Evolutionary conservation across 1,284 basidiomycete species (phyloP), one percentile per base, ranked within the genome.

Genomic region (Earliella scabrosa): DNA sequence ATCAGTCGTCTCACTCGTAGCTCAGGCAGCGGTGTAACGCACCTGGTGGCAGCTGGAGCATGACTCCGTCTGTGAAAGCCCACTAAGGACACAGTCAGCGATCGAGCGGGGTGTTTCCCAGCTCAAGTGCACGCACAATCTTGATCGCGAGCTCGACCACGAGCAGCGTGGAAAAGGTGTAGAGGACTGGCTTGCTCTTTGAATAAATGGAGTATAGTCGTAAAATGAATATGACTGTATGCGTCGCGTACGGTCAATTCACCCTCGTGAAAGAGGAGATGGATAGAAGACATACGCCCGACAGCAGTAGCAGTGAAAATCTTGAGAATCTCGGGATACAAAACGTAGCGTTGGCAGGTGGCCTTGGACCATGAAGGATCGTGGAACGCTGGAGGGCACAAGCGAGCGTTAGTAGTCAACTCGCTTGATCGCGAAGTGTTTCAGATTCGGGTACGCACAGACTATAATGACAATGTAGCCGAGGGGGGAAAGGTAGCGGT

Each of bases 391-490:
- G 51, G 21, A 20, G 20, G 6, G 29, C 21, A 31, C 44, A 23
- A 27, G 26, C 21, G 31, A 21, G 21, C 21, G 35, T 32, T 20
- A 32, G 3, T 21, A 8, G 14, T 32, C 7, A 16, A 24, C 24
- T 32, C 27, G 49, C 27, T 35, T 38, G 16, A 27, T 10, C 1
- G 21, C 13, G 39, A 31, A 40, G 26, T 24, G 46, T 39, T 36
- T 27, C 35, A 4, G 21, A 10, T 11, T 13, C 39, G 44, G 31
- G 36, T 53, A 61, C 63, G 52, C 48, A 67, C 67, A 61, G 29
- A 68, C 67, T 54, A 66, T 68, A 36, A 68, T 62, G 34, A 68
- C 63, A 38, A 68, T 67, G 53, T 67, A 68, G 39, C 64, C 67
- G 48, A 68, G 55, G 7, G 67, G 67, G 20, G 65, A 66, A 18